Evolutionary conservation across 2,329 filamentous ascomycete genomes (phyloP).

Genomic region (Cadophora gregata): DNA sequence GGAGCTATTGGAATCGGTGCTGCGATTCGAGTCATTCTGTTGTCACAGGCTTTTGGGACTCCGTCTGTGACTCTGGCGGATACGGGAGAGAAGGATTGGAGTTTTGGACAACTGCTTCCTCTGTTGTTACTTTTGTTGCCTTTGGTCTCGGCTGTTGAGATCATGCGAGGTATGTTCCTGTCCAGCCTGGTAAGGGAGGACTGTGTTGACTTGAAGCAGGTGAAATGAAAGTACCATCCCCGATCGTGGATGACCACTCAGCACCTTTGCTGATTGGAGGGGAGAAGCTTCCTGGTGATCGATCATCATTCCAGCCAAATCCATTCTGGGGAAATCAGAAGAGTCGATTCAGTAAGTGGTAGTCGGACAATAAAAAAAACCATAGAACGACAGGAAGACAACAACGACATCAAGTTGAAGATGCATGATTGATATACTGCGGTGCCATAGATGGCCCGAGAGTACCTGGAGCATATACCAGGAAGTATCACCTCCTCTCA

Average conservation of each 20-base stretch:
- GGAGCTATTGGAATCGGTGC: constrained; percentile 63
- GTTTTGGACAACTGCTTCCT: constrained; percentile 67
- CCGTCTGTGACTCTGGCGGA: constrained; percentile 59
- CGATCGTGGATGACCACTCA: constrained; percentile 48
- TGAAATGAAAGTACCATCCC: constrained; percentile 48
- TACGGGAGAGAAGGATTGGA: constrained; percentile 61
- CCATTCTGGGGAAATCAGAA: constrained; percentile 29
- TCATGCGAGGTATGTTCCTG: constrained; percentile 56
- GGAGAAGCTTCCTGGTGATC: constrained; percentile 6
- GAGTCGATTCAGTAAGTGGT: constrained; percentile 24
- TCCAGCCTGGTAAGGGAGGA: not conserved
- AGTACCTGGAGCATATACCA: too few species aligned
- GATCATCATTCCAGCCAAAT: constrained; percentile 29
- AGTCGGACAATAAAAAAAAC: not conserved
- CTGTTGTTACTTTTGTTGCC: constrained; percentile 65
- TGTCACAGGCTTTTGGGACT: constrained; percentile 65
- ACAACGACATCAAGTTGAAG: not conserved
- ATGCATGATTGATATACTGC: too few species aligned
- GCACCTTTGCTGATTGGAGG: constrained; percentile 18
- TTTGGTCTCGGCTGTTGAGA: constrained; percentile 64
- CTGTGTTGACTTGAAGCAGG: constrained; percentile 22
- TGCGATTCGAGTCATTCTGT: constrained; percentile 59
- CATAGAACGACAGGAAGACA: not conserved
- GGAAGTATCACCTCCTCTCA: too few species aligned
- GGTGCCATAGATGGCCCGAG: too few species aligned